Base-by-base conservation (phyloP, 441 rosid species). In the Populus tomentosa region DNA sequence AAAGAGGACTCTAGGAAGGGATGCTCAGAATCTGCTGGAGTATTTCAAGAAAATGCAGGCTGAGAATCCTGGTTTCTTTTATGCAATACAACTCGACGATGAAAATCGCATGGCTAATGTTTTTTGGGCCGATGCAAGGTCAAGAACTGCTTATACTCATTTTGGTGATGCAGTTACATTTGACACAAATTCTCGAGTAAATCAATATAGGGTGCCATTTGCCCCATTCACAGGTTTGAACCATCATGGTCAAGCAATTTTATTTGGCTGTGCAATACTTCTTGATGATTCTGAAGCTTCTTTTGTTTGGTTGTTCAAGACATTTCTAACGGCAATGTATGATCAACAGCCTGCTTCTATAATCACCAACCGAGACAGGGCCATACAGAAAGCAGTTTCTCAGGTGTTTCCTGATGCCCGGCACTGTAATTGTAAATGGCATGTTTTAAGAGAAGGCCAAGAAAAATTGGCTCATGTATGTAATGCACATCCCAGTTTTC, bases 101-200 rank as follows among this genome's bases (percentile, higher is more conserved):
- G 97, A 94, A 78, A 91, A 89, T 81, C 89, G 86, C 80, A 88
- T 92, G 94, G 87, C 92, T 26, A 97, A 97, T 86, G 94, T 90
- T 10, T 97, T 97, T 81, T 97, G 99, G 98, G 94, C 98, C 11
- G 98, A 97, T 86, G 90, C 98, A 35, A 89, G 98, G 86, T 94
- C 98, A 33, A 91, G 99, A 85, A 80, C 86, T 30, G 93, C 98
- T 61, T 97, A 91, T 80, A 75, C 79, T 84, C 95, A 93, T 84
- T 97, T 94, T 65, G 98, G 98, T 0, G 99, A 97, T 84, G 90
- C 90, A 6, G 88, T 97, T 71, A 88, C 86, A 16, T 38, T 94
- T 71, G 98, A 93, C 78, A 94, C 97, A 2, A 88, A 85, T 73
- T 92, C 85, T 82, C 87, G 86, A 78, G 82, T 87, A 23, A 85